Evolutionary conservation across 164 flowering plant genomes (phyloP), one percentile per base, ranked within the genome.

Genomic region (Tinospora cordifolia): DNA sequence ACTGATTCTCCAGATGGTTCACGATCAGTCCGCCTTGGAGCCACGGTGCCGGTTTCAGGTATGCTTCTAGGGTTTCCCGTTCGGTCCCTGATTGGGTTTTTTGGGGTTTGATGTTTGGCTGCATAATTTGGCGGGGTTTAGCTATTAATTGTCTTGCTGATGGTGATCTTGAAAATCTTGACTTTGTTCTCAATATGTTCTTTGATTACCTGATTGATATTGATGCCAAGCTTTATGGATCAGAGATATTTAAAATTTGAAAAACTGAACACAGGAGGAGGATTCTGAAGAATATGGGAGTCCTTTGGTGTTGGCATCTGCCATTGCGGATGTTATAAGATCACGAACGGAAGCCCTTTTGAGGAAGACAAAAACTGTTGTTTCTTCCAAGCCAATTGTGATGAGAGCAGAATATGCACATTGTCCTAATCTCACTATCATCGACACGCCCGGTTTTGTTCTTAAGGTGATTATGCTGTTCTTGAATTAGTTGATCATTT

Each of bases 351-450:
- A 92, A 71, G 81, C 90, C 57, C 84, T 81, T 65, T 70, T 95
- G 78, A 87, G 83, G 82, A 89, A 81, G 78, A 84, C 90, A 4
- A 83, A 82, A 73, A 74, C 88, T 54, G 83, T 97, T 15, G 98
- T 95, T 76, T 95, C 98, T 68, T 68, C 98, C 13, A 92, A 92
- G 82, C 96, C 99, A 5, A 95, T 95, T 71, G 93, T 95, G 47
- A 89, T 95, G 94, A 86, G 98, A 85, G 94, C 94, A 39, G 98
- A 95, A 79, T 95, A 89, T 81, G 99, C 98, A 11, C 91, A 95
- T 79, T 95, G 97, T 74, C 99, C 99, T 44, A 91, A 95, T 73
- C 92, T 95, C 75, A 92, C 98, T 25, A 88, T 95, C 59, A 92
- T 95, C 62, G 99, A 95, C 76, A 95, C 99, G 19, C 99, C 99